These are phyloP conservation scores for Scedosporium boydii DNA, from an alignment of 2,329 filamentous ascomycete species.

Conservation along the genomic window DNA sequence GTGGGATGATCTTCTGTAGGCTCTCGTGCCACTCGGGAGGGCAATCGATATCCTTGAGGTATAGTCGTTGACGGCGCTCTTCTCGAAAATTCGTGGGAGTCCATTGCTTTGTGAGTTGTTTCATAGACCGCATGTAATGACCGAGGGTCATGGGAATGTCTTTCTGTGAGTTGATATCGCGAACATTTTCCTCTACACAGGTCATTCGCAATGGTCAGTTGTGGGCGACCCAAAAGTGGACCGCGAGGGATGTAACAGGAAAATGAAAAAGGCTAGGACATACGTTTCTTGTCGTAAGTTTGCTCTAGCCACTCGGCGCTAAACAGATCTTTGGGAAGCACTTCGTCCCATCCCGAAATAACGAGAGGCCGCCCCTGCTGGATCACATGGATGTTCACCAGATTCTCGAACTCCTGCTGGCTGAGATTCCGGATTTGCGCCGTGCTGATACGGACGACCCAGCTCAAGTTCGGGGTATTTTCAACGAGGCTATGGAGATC, in stretches of 20 bases:
- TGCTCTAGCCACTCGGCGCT: slow-evolving; percentile 69
- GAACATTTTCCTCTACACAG: slow-evolving; percentile 64
- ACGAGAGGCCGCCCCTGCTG: slow-evolving; percentile 79
- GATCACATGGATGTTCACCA: slow-evolving; percentile 76
- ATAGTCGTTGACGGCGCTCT: slow-evolving; percentile 73
- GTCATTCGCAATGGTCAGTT: neutral
- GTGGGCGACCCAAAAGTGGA: neutral
- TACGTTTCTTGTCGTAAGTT: slow-evolving; percentile 71
- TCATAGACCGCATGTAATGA: slow-evolving; percentile 86
- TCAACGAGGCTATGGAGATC: slow-evolving; percentile 70
- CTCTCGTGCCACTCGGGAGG: slow-evolving; percentile 78
- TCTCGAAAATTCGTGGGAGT: slow-evolving; percentile 66
- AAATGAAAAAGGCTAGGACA: slow-evolving; percentile 16
- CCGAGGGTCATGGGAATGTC: slow-evolving; percentile 78
- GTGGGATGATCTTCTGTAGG: slow-evolving; percentile 67
- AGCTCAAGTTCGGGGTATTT: slow-evolving; percentile 73
- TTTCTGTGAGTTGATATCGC: slow-evolving; percentile 63
- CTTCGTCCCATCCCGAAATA: slow-evolving; percentile 76
- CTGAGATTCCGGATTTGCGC: slow-evolving; percentile 71
- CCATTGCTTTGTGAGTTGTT: slow-evolving; percentile 75
- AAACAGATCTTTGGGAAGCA: slow-evolving; percentile 70
- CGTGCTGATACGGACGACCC: slow-evolving; percentile 70
- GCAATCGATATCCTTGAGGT: slow-evolving; percentile 95
- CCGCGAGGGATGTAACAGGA: neutral
- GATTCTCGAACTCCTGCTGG: slow-evolving; percentile 71